These are phyloP conservation scores for Schizophyllum amplum DNA, from an alignment of 1,284 basidiomycete genomes.

Conservation along the genomic window DNA sequence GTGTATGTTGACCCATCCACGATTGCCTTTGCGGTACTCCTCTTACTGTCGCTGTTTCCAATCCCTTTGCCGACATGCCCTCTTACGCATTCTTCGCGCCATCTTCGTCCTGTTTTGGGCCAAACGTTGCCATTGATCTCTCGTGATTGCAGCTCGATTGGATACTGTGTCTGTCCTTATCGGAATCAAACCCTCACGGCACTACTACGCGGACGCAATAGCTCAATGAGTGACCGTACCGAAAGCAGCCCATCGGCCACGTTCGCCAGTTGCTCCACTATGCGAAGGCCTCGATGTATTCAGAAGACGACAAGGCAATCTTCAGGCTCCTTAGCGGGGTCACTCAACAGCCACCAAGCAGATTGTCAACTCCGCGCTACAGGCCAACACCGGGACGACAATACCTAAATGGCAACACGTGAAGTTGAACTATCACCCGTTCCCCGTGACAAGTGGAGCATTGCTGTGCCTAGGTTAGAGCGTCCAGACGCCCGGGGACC, in stretches of 20 bases:
- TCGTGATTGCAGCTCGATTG: neutral
- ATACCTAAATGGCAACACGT: neutral
- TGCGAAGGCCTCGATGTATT: neutral
- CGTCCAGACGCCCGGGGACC: neutral
- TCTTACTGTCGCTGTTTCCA: neutral
- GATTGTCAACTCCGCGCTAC: neutral
- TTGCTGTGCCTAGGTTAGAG: neutral
- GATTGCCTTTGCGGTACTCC: neutral
- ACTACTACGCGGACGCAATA: too few relatives aligned
- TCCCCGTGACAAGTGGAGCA: neutral
- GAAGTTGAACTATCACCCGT: neutral
- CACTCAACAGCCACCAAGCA: neutral
- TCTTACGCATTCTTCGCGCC: neutral
- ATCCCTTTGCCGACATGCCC: neutral
- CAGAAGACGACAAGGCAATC: neutral
- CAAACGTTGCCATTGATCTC: neutral
- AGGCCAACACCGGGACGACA: neutral
- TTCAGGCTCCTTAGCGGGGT: neutral
- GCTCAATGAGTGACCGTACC: neutral
- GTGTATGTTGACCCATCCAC: neutral
- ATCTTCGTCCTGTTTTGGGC: neutral
- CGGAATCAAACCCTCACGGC: neutral
- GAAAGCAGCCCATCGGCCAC: neutral
- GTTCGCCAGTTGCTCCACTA: neutral
- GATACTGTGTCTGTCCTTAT: neutral